Evolutionary conservation across 768 basidiomycete genomes (phyloP).

Genomic region (Polyporus arcularius): DNA sequence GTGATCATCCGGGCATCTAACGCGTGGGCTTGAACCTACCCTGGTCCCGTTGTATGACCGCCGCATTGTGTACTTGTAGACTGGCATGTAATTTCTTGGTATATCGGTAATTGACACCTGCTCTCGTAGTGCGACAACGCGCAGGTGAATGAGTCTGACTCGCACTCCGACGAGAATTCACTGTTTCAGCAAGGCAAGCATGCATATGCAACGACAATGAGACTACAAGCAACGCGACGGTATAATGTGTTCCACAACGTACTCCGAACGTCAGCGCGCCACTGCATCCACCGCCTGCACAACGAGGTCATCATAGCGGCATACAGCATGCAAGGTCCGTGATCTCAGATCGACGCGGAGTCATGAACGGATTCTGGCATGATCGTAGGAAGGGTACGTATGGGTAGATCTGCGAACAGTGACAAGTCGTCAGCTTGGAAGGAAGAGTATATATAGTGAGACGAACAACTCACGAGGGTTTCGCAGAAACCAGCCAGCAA

Average conservation of each 20-base stretch:
- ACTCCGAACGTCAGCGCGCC: conserved; percentile 12
- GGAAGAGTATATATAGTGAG: neutral
- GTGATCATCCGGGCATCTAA: too few relatives aligned
- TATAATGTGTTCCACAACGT: neutral
- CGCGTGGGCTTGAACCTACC: too few relatives aligned
- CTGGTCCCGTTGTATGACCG: too few relatives aligned
- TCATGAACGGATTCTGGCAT: neutral
- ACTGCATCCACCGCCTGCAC: neutral
- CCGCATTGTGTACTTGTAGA: too few relatives aligned
- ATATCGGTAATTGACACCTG: too few relatives aligned
- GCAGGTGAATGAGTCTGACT: too few relatives aligned
- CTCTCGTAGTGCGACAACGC: too few relatives aligned
- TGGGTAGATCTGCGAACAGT: neutral
- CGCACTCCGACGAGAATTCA: too few relatives aligned
- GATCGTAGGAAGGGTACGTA: neutral
- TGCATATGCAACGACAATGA: conserved; percentile 8
- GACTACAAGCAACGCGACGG: neutral
- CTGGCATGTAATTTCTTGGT: too few relatives aligned
- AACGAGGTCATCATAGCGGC: conserved; percentile 6
- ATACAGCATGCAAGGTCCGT: conserved; percentile 8
- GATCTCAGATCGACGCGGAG: conserved; percentile 7
- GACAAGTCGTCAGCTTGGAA: neutral
- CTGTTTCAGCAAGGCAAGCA: neutral
- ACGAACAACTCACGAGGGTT: neutral
- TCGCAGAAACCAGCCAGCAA: conserved; percentile 8